Base-by-base conservation (phyloP, 352 stramenopile species). In the Globisporangium cylindrosporum region DNA sequence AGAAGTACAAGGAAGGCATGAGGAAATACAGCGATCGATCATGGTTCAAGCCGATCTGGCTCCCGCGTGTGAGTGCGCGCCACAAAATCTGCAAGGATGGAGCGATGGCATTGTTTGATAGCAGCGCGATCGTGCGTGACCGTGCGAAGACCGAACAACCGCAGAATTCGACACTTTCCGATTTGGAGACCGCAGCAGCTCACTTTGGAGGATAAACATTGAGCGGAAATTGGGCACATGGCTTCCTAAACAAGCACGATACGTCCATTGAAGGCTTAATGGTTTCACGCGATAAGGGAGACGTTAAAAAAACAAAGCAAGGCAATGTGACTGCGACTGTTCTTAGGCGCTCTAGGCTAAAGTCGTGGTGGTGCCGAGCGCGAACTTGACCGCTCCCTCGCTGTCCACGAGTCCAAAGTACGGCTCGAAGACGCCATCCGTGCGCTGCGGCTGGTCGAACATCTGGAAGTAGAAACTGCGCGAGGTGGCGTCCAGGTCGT, bases 381-480 rank as follows among this genome's bases (percentile, higher is more conserved):
- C 66, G 69, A 84, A 85, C 62, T 83, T 85, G 10, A 63, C 63
- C 43, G 66, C 72, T 41, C 77, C 73, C n/a, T 74, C 65, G 20
- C 60, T 48, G 53, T 80, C 67, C 64, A 73, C 73, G 61, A 86
- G 59, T 1, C 80, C 80, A 70, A 88, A 86, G 65, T 85, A 73
- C 55, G 74, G 73, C 71, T 88, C 80, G 34, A 82, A 88, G 46
- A 62, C 60, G 7, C 64, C 73, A 46, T 79, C 71, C n/a, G 73
- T 77, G 68, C 73, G 74, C 43, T 75, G 78, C n/a, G 78, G 66
- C 61, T 84, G 73, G 67, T 89, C 80, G 64, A 81, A 83, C 72
- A 86, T 85, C 53, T 88, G 79, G 74, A 88, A 89, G 76, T 88
- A 89, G 70, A 79, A 84, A 14, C 70, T 74, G 61, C 72, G 72